Percentiles rank a stretch among this genome's conserved stretches.
Evolutionary conservation across 2,329 filamentous ascomycete genomes (phyloP).

Genomic region (Ophiostoma australiae): DNA sequence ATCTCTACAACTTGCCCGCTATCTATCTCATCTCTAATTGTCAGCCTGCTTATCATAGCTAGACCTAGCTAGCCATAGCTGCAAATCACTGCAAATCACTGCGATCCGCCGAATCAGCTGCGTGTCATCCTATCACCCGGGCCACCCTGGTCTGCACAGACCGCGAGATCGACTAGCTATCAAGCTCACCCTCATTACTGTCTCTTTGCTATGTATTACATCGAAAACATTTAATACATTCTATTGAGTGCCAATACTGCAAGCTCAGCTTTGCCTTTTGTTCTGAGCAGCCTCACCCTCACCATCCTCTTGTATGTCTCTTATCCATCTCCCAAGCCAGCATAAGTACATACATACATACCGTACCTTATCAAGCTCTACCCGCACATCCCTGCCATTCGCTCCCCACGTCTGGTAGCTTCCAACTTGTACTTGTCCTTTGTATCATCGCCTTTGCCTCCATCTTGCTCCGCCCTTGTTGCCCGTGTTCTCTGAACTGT

Average conservation of each 20-base stretch:
- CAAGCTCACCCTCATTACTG: not conserved
- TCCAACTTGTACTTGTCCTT: not conserved
- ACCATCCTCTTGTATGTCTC: not conserved
- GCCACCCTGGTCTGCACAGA: slow-evolving; percentile 6
- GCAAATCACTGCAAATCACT: slow-evolving; percentile 6
- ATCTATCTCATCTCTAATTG: not conserved
- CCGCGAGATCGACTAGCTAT: slow-evolving; percentile 2
- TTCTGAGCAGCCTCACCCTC: not conserved
- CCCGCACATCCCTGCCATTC: not conserved
- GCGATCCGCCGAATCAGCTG: not conserved
- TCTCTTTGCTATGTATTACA: too few relatives aligned
- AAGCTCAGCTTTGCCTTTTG: not conserved
- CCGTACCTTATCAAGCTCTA: not conserved
- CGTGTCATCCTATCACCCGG: slow-evolving; percentile 2
- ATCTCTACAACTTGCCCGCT: not conserved
- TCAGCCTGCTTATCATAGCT: not conserved
- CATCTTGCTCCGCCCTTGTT: not conserved
- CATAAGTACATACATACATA: not conserved
- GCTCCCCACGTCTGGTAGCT: not conserved
- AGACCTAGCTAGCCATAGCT: not conserved
- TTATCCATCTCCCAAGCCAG: not conserved
- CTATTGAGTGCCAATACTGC: not conserved
- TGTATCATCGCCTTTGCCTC: not conserved
- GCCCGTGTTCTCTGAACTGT: not conserved
- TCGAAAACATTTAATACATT: not conserved